phyloP scores from a whole-genome alignment of 441 rosid genomes.

The Syzygium malaccense region DNA sequence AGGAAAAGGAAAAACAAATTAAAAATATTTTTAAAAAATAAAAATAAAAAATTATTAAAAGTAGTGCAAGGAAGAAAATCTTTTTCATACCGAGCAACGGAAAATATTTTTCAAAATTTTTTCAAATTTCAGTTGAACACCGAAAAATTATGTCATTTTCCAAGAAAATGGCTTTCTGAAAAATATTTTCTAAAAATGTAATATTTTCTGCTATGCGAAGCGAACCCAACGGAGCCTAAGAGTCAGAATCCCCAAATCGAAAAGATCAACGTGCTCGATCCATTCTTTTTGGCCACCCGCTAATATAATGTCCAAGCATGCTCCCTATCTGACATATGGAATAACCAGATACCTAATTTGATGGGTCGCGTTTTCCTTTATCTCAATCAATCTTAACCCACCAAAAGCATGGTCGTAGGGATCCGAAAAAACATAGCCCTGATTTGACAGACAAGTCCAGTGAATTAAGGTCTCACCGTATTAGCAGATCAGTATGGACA shows the following conservation, averaged over 20 bases:
- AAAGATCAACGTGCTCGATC: neutral
- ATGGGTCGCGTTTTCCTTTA: neutral
- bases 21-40: neutral
- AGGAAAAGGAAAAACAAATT: neutral
- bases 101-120: no score
- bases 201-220: no score
- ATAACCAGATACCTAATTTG: neutral
- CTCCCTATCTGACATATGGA: neutral
- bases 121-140: no score
- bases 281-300: neutral
- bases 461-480: neutral
- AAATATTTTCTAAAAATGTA: no score
- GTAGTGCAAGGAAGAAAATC: no score
- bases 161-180: no score
- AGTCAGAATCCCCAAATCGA: no score
- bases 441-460: neutral
- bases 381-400: neutral
- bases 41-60: no score
- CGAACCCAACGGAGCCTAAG: fast-evolving
- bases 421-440: neutral
- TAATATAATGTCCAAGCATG: neutral
- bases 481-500: neutral
- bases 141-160: neutral
- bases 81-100: no score
- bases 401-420: neutral